Percentiles rank a stretch among this genome's conserved stretches.
Evolutionary conservation across 129 eudicot species (phyloP).

Genomic region (Kitagawia praeruptora): DNA sequence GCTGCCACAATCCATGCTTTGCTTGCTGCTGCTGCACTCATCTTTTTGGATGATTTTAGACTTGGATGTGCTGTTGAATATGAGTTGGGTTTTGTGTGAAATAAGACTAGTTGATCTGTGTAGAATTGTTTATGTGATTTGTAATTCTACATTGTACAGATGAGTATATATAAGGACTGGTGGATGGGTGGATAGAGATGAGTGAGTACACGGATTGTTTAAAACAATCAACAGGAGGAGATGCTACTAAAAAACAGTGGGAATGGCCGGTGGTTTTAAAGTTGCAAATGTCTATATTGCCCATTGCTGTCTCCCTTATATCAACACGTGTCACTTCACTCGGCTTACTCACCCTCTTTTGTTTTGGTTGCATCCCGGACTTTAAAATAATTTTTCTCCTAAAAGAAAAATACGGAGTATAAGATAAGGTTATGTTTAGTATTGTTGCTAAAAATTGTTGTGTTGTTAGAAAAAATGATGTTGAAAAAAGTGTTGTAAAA

Average conservation of each 20-base stretch:
- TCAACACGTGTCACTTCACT: not conserved
- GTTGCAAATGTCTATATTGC: too few relatives aligned
- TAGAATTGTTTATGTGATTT: too few relatives aligned
- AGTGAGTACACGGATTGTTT: not conserved
- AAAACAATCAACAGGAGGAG: not conserved
- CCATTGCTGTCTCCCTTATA: too few relatives aligned
- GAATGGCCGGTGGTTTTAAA: not conserved
- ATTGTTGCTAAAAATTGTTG: too few relatives aligned
- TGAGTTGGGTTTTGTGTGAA: not conserved
- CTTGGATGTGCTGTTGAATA: not conserved
- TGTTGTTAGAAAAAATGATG: too few relatives aligned
- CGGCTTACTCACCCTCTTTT: not conserved
- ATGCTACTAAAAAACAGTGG: not conserved
- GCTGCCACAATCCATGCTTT: constrained; percentile 21
- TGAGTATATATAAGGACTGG: not conserved
- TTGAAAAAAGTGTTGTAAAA: too few relatives aligned
- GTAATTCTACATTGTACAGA: too few relatives aligned
- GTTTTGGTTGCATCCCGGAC: too few relatives aligned
- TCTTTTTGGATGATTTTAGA: not conserved
- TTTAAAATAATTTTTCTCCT: too few relatives aligned
- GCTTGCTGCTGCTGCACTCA: constrained; percentile 10
- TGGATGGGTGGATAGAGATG: not conserved
- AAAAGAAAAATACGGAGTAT: too few relatives aligned
- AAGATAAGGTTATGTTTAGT: too few relatives aligned
- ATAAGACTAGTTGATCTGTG: not conserved